Percentiles rank a stretch among this genome's conserved stretches.
Evolutionary conservation across 75 land plant species (phyloP).

Genomic region (Selaginella moellendorffii): DNA sequence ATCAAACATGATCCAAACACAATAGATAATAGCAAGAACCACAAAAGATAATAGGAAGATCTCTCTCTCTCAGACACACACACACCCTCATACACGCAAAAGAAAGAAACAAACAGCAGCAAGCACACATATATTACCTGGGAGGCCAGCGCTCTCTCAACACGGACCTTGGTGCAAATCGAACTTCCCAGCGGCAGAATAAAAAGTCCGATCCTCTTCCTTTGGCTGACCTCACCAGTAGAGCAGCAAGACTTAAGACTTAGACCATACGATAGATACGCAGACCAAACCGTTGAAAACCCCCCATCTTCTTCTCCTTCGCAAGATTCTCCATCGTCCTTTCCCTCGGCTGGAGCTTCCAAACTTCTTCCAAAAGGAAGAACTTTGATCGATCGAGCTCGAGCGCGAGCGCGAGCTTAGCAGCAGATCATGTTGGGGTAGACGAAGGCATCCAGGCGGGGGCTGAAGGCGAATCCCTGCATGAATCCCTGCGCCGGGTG

Average conservation of each 20-base stretch:
- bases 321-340: too few species aligned
- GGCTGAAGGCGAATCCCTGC: constrained; percentile 57
- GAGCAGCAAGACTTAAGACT: not conserved
- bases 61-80: too few species aligned
- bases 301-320: too few species aligned
- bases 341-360: too few species aligned
- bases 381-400: too few species aligned
- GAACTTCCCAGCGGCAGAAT: too few species aligned
- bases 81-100: not conserved
- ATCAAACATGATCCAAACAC: constrained; percentile 1
- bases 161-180: not conserved
- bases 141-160: constrained; percentile 1
- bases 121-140: not conserved
- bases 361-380: too few species aligned
- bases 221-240: too few species aligned
- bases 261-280: constrained; percentile 1
- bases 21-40: too few species aligned
- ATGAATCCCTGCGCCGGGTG: constrained; percentile 12
- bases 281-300: constrained; percentile 1
- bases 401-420: too few species aligned
- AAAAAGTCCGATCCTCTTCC: too few species aligned
- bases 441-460: constrained; percentile 50
- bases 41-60: not conserved
- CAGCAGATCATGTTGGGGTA: too few species aligned
- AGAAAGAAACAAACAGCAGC: constrained; percentile 1